phyloP scores from a whole-genome alignment of 1,139 yeast species.

The Suhomyces bokatorum region DNA sequence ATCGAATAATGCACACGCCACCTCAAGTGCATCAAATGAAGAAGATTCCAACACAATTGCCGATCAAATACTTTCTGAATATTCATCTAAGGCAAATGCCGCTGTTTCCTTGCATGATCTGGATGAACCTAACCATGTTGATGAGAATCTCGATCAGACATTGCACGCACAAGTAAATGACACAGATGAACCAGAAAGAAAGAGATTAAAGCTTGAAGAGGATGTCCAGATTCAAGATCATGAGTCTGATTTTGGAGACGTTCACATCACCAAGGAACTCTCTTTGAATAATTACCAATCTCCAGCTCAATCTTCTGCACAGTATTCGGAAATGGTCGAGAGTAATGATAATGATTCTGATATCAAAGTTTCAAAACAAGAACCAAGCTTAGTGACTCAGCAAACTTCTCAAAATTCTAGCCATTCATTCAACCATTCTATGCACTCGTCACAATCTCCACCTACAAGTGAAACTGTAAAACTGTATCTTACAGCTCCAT shows the following conservation, averaged over 20 bases:
- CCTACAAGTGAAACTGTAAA: neutral
- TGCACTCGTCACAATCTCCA: neutral
- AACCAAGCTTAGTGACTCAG: too few relatives aligned
- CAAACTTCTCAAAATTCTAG: too few relatives aligned
- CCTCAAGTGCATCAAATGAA: neutral
- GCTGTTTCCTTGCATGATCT: neutral
- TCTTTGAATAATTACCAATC: neutral
- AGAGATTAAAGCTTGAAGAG: conserved; percentile 1
- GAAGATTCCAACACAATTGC: neutral
- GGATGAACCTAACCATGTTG: neutral
- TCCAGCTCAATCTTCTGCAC: neutral
- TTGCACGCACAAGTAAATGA: neutral
- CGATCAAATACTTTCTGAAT: neutral
- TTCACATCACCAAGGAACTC: neutral
- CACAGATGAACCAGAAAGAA: conserved; percentile 1
- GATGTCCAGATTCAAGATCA: neutral
- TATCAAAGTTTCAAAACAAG: too few relatives aligned
- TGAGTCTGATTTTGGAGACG: neutral
- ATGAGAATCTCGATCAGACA: neutral
- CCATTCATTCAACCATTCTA: neutral
- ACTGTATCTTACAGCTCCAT: neutral
- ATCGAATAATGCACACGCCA: neutral
- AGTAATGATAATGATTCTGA: too few relatives aligned
- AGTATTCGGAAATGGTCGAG: neutral
- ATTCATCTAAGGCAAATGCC: neutral